Conservation (phyloP, 495 filamentous ascomycete genomes). For the Neurospora sp. region DNA sequence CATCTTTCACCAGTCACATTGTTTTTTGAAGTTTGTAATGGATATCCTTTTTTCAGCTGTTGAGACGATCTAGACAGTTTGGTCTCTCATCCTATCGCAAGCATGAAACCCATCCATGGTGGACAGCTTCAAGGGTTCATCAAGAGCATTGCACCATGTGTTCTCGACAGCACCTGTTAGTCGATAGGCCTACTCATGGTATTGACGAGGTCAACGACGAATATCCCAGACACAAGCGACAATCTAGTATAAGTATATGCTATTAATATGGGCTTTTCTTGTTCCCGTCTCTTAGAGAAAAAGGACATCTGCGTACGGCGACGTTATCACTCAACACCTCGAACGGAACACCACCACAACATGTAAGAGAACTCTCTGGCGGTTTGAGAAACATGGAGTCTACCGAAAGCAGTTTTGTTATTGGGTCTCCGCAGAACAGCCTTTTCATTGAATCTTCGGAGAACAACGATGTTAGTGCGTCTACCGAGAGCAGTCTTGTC, state of each 20-base stretch:
- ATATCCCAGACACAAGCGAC: background rate
- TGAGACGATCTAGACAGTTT: background rate
- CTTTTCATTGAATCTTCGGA: background rate
- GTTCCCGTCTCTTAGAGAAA: background rate
- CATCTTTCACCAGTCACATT: no score
- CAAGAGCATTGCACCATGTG: background rate
- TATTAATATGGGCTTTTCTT: background rate
- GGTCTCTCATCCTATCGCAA: background rate
- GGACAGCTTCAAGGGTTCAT: background rate
- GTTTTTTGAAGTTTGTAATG: background rate
- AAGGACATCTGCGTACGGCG: background rate
- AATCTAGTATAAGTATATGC: background rate
- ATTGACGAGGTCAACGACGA: background rate
- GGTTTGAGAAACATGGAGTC: background rate
- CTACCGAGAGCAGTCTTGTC: background rate
- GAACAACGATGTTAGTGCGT: background rate
- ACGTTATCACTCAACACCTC: background rate
- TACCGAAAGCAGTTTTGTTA: background rate
- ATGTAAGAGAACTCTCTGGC: background rate
- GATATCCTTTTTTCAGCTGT: background rate
- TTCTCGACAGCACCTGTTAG: background rate
- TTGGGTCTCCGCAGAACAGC: background rate
- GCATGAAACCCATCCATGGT: background rate
- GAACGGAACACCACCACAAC: background rate
- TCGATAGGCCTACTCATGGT: background rate